These are phyloP conservation scores for Blastobotrys arbuscula DNA, from an alignment of 1,139 yeast species.

Conservation along the genomic window DNA sequence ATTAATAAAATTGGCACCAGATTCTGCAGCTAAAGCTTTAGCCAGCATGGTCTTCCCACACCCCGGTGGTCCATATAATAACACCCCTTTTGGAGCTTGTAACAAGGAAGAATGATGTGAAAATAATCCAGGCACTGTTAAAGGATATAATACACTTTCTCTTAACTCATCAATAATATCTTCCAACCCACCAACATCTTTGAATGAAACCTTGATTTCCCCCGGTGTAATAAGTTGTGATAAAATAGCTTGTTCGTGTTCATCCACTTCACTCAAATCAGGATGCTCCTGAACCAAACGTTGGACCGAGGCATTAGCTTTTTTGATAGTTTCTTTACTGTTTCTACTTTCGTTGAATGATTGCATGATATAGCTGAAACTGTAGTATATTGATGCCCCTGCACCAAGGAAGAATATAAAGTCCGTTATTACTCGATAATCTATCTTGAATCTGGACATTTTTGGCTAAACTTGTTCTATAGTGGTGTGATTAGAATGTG, in stretches of 20 bases:
- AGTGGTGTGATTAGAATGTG: not conserved
- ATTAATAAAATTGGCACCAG: slow-evolving; percentile 87
- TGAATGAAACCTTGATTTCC: slow-evolving; percentile 69
- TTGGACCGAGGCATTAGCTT: slow-evolving; percentile 58
- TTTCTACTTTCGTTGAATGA: slow-evolving; percentile 22
- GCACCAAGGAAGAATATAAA: slow-evolving; percentile 74
- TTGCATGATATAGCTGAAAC: slow-evolving; percentile 47
- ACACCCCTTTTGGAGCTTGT: slow-evolving; percentile 91
- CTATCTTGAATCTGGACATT: slow-evolving; percentile 22
- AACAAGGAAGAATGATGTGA: slow-evolving; percentile 41
- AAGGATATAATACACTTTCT: slow-evolving; percentile 83
- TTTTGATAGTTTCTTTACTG: slow-evolving; percentile 53
- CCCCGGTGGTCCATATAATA: slow-evolving; percentile 95
- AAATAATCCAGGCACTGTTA: slow-evolving; percentile 47
- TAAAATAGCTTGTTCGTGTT: slow-evolving; percentile 72
- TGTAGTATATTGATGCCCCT: slow-evolving; percentile 71
- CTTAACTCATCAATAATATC: slow-evolving; percentile 73
- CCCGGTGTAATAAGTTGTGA: slow-evolving; percentile 79
- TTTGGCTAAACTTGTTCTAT: too few relatives aligned
- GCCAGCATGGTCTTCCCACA: slow-evolving; percentile 98
- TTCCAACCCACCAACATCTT: slow-evolving; percentile 86
- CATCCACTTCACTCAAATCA: slow-evolving; percentile 54
- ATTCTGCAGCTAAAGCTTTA: slow-evolving; percentile 87
- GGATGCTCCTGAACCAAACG: slow-evolving; percentile 57
- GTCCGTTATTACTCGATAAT: slow-evolving; percentile 45